phyloP scores from a whole-genome alignment of 257 asterid genomes.

The Ilex asprella region DNA sequence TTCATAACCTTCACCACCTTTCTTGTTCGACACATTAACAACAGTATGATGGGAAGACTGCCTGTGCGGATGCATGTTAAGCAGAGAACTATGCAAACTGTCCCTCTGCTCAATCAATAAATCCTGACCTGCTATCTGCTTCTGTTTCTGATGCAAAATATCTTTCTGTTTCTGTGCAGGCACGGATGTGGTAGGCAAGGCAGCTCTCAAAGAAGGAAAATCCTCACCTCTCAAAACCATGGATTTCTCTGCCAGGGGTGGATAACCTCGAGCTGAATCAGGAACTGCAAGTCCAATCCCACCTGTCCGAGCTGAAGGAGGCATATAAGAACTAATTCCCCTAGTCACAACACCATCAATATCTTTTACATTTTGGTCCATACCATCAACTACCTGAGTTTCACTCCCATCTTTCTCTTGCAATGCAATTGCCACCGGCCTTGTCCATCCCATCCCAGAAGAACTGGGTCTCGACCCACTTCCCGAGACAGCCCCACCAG shows the following conservation, averaged over 20 bases:
- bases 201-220: conserved; percentile 93
- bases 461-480: conserved; percentile 75
- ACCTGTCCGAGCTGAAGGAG: conserved; percentile 63
- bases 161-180: conserved; percentile 64
- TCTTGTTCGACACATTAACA: conserved; percentile 33
- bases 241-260: conserved; percentile 44
- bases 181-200: conserved; percentile 65
- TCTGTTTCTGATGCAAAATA: conserved; percentile 52
- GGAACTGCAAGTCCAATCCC: conserved; percentile 32
- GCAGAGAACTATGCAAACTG: conserved; percentile 34
- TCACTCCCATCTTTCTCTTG: conserved; percentile 42
- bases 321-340: conserved; percentile 55
- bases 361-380: conserved; percentile 22
- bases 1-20: conserved; percentile 35
- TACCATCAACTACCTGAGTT: conserved; percentile 28
- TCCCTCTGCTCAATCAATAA: conserved; percentile 36
- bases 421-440: conserved; percentile 39
- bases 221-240: conserved; percentile 94
- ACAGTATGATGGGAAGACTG: conserved; percentile 29
- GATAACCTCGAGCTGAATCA: conserved; percentile 33
- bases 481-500: conserved; percentile 56
- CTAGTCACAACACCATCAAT: conserved; percentile 36
- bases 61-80: conserved; percentile 42
- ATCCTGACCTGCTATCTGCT: conserved; percentile 41
- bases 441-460: conserved; percentile 89